Evolutionary conservation across 164 flowering plant species (phyloP), one percentile per base, ranked within the genome.

Genomic region (Houttuynia cordata): DNA sequence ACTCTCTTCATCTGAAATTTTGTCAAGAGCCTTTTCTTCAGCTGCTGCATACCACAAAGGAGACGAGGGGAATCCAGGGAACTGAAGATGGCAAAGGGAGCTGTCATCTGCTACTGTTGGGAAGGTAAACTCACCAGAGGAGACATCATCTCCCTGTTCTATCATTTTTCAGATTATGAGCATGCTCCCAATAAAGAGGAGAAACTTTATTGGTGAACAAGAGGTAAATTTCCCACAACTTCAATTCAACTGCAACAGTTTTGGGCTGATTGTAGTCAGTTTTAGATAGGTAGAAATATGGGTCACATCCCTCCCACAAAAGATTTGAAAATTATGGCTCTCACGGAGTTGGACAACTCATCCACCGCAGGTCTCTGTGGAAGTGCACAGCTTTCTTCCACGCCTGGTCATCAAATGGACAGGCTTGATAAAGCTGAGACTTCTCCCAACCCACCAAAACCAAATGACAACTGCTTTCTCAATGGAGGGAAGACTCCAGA

Each of bases 101-200:
- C 47, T 50, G 24, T 56, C 12, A 1, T 64, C 69, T 17, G 74
- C 19, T n/a, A 71, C 50, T 1, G 61, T 34, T 0, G 86, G 86
- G 67, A 81, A 81, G 68, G 71, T 77, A 67, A 81, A 81, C 47
- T 79, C 86, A 34, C 74, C 80, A n/a, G 66, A n/a, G 24, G 49
- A 57, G 62, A 66, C 67, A 66, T 58, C 56, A 23, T 60, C 25
- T 13, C 24, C 59, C 55, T 4, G 21, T 54, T 23, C 24, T 23
- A 13, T 23, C 57, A 23, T 24, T 10, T 54, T 13, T 1, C 55
- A 18, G 4, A 18, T 19, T 8, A n/a, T n/a, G 59, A 17, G 22
- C 39, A 37, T 23, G 49, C 24, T 50, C 22, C 47, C 60, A 9
- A 4, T 39, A 51, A 23, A 34, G 24, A 24, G 10, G 53, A 24